A percentile compares a stretch with the other conserved stretches of the same genome.
Evolutionary conservation across 768 basidiomycete species (phyloP).

Genomic region (Auriscalpium orientale): DNA sequence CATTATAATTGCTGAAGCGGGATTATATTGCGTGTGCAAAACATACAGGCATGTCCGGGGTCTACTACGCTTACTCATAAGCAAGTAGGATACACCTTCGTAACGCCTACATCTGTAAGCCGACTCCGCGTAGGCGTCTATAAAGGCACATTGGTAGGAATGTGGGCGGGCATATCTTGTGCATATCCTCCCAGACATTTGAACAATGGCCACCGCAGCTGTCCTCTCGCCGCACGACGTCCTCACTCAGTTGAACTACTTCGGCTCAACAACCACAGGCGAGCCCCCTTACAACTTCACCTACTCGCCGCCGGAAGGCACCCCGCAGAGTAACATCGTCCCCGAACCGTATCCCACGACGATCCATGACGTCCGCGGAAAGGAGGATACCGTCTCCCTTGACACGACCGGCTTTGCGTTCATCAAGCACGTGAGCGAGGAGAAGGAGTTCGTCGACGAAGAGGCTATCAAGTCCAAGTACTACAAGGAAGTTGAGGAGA

Average conservation of each 20-base stretch:
- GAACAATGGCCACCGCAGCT: slow-evolving; percentile 10
- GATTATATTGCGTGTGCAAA: not conserved
- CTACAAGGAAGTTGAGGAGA: slow-evolving; percentile 34
- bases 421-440: slow-evolving; percentile 23
- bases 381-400: slow-evolving; percentile 23
- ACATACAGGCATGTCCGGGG: not conserved
- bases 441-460: slow-evolving; percentile 34
- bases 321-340: slow-evolving; percentile 25
- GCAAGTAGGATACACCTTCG: not conserved
- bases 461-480: slow-evolving; percentile 30
- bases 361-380: slow-evolving; percentile 25
- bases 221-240: slow-evolving; percentile 28
- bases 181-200: not conserved
- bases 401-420: slow-evolving; percentile 42
- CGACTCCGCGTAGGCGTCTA: not conserved
- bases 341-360: slow-evolving; percentile 19
- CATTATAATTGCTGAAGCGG: no score
- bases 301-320: slow-evolving; percentile 20
- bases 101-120: not conserved
- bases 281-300: slow-evolving; percentile 31
- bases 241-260: slow-evolving; percentile 32
- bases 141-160: not conserved
- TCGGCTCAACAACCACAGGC: slow-evolving; percentile 16
- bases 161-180: not conserved
- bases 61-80: not conserved